phyloP scores from a whole-genome alignment of 2,329 filamentous ascomycete species.

The Myriangium duriaei region DNA sequence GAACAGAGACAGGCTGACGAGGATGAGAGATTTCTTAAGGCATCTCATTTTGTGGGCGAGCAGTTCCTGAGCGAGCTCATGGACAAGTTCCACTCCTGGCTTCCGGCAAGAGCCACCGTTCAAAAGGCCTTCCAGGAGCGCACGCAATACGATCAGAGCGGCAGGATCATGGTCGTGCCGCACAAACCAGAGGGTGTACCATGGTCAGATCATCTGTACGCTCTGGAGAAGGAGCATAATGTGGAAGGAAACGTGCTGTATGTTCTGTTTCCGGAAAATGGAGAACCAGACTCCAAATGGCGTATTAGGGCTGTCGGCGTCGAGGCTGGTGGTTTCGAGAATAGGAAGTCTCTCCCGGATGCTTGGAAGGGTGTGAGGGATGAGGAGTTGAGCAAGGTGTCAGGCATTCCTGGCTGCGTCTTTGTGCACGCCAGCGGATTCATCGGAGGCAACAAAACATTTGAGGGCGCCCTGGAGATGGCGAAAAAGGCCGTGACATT shows the following conservation, averaged over 20 bases:
- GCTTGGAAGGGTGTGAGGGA: conserved; percentile 87
- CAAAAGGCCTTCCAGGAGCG: conserved; percentile 61
- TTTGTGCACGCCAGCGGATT: conserved; percentile 94
- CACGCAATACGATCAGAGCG: conserved; percentile 53
- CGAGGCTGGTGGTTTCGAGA: conserved; percentile 75
- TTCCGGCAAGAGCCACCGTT: conserved; percentile 74
- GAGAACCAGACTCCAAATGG: conserved; percentile 69
- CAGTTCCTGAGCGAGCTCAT: conserved; percentile 74
- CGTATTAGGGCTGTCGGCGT: conserved; percentile 85
- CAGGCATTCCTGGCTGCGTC: conserved; percentile 60
- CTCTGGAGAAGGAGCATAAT: conserved; percentile 53
- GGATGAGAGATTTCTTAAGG: conserved; percentile 65
- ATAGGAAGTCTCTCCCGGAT: conserved; percentile 81
- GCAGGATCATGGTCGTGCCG: conserved; percentile 66
- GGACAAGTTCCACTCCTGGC: conserved; percentile 64
- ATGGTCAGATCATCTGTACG: conserved; percentile 95
- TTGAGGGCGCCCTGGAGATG: conserved; percentile 78
- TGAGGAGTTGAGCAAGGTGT: conserved; percentile 62
- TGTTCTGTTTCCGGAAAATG: conserved; percentile 80
- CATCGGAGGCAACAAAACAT: conserved; percentile 89
- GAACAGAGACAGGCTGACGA: conserved; percentile 53
- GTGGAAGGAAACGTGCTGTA: conserved; percentile 54
- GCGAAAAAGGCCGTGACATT: conserved; percentile 57
- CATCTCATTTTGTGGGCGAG: conserved; percentile 74
- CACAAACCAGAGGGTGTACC: conserved; percentile 58